Evolutionary conservation across 23 red algal genomes (phyloP).

Genomic region (Gracilaria caudata): DNA sequence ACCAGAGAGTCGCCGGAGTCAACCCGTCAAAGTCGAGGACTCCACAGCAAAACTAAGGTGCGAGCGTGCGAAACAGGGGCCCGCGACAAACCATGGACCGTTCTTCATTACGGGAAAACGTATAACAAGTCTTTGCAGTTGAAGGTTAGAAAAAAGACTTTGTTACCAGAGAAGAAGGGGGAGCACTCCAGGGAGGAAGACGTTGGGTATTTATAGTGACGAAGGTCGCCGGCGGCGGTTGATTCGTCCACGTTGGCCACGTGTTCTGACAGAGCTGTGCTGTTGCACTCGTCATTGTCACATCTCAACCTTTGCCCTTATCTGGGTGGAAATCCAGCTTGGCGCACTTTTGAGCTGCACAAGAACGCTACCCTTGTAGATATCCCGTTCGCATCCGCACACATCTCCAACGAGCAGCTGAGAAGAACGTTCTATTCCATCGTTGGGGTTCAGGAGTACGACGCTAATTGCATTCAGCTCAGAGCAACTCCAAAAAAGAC

Average conservation of each 20-base stretch:
- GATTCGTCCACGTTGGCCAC: neutral
- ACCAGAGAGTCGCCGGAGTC: constrained; percentile 1
- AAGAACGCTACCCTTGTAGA: no score
- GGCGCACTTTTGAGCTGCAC: no score
- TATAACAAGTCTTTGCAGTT: constrained; percentile 74
- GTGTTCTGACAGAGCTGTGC: neutral
- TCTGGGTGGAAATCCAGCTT: no score
- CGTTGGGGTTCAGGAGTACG: neutral
- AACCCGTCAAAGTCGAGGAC: constrained; percentile 37
- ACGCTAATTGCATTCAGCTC: neutral
- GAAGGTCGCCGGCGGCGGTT: neutral
- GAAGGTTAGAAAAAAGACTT: constrained; percentile 86
- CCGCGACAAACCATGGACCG: constrained; percentile 42
- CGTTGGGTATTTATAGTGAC: neutral
- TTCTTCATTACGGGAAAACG: constrained; percentile 66
- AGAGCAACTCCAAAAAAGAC: neutral
- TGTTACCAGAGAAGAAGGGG: constrained; percentile 13
- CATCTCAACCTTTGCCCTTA: neutral
- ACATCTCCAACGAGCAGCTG: no score
- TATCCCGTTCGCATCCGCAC: no score
- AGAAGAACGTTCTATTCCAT: neutral
- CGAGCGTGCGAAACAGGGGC: constrained; percentile 44
- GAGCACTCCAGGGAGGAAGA: neutral
- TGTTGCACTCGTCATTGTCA: neutral
- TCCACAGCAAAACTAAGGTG: constrained; percentile 13